Percentiles rank a stretch among this genome's conserved stretches.
phyloP scores from a whole-genome alignment of 331 rosid species.

The Rosa hybrid region DNA sequence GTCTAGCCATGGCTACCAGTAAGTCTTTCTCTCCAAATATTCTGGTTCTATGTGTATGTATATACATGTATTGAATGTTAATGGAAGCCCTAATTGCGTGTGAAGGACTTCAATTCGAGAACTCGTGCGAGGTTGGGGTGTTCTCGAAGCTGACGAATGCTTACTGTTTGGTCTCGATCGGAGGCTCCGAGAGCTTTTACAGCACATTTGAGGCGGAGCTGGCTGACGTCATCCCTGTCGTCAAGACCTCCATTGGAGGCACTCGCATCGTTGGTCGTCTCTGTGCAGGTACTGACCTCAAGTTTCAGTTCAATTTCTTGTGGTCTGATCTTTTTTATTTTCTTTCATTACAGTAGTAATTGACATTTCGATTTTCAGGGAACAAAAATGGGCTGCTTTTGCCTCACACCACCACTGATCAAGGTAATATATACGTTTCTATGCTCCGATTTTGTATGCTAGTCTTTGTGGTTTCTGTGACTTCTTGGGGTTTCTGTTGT shows the following conservation, averaged over 20 bases:
- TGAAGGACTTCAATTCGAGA: slow-evolving; percentile 86
- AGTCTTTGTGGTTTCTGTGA: neutral
- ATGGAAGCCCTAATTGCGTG: neutral
- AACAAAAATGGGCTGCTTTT: slow-evolving; percentile 93
- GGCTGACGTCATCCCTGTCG: slow-evolving; percentile 75
- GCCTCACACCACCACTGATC: slow-evolving; percentile 93
- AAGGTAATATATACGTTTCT: slow-evolving; percentile 31
- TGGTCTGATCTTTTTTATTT: neutral
- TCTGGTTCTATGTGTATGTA: neutral
- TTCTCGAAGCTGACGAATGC: slow-evolving; percentile 94
- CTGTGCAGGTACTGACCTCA: slow-evolving; percentile 63
- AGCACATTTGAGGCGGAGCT: slow-evolving; percentile 78
- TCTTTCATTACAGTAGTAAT: neutral
- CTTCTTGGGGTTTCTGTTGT: neutral
- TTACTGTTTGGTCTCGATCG: slow-evolving; percentile 92
- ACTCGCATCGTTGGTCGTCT: slow-evolving; percentile 88
- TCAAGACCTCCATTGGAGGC: slow-evolving; percentile 80
- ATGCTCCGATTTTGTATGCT: neutral
- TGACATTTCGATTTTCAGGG: slow-evolving; percentile 39
- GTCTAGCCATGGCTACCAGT: slow-evolving; percentile 27
- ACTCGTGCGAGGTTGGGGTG: slow-evolving; percentile 82
- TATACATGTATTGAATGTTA: neutral
- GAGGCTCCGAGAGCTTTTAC: slow-evolving; percentile 91
- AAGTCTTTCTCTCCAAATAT: neutral
- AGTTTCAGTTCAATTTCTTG: neutral